These are phyloP conservation scores for Ambrosia artemisiifolia DNA, from an alignment of 129 eudicot genomes.

Conservation along the genomic window DNA sequence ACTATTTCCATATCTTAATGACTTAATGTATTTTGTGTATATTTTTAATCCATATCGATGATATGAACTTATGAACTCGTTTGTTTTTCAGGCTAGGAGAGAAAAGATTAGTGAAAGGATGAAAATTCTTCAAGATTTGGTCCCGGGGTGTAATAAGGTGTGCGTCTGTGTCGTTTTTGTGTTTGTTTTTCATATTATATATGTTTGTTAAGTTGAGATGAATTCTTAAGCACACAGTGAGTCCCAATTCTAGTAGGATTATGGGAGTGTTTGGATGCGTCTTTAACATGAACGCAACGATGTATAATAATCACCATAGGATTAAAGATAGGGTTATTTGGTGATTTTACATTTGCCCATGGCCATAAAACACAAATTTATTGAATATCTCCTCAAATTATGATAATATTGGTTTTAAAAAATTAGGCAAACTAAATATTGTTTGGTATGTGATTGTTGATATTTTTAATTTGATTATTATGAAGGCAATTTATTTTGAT, in stretches of 20 bases:
- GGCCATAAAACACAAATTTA: background rate
- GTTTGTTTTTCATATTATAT: background rate
- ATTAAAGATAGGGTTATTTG: background rate
- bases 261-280: background rate
- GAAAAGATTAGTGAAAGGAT: constrained; percentile 93
- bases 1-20: background rate
- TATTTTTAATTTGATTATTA: background rate
- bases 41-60: background rate
- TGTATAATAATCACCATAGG: background rate
- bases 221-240: background rate
- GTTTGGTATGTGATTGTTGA: constrained; percentile 15
- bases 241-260: background rate
- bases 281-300: background rate
- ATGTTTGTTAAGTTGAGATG: background rate
- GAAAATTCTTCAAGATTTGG: constrained; percentile 93
- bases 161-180: constrained; percentile 1
- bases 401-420: background rate
- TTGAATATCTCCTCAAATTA: background rate
- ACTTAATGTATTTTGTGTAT: background rate
- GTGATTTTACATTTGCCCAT: background rate
- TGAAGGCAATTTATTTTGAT: constrained; percentile 3
- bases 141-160: constrained; percentile 98
- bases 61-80: background rate
- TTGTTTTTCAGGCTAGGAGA: constrained; percentile 64
- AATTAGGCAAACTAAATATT: background rate